These are phyloP conservation scores for Ophiostoma sp. DNA, from an alignment of 2,329 filamentous ascomycete genomes.

Conservation along the genomic window DNA sequence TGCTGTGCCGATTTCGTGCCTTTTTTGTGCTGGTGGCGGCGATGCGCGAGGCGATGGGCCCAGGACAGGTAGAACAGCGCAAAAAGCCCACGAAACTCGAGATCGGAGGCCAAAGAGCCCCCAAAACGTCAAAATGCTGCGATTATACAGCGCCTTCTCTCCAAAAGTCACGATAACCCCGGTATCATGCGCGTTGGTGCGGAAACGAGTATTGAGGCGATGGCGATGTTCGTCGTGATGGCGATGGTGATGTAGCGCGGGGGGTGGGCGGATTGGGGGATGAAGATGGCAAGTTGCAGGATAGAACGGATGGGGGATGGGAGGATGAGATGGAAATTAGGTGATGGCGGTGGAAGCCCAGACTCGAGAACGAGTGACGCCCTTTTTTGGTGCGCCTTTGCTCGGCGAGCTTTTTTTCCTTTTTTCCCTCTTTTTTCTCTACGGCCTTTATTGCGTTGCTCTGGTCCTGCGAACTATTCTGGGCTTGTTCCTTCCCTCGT, in stretches of 20 bases:
- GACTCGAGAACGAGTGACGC: conserved; percentile 22
- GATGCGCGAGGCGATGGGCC: conserved; percentile 18
- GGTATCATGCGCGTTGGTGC: background rate
- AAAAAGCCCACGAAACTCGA: conserved; percentile 6
- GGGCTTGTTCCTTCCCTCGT: conserved; percentile 24
- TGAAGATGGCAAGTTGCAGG: conserved; percentile 17
- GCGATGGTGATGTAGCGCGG: conserved; percentile 13
- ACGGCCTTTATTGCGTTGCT: conserved; percentile 19
- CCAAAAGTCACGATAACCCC: background rate
- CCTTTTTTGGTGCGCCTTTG: conserved; percentile 29
- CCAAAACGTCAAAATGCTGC: background rate
- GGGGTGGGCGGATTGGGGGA: background rate
- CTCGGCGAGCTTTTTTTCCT: conserved; percentile 28
- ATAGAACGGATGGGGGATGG: conserved; percentile 23
- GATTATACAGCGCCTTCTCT: background rate
- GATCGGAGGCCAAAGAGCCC: background rate
- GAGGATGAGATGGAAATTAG: conserved; percentile 22
- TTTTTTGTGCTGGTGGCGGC: conserved; percentile 3
- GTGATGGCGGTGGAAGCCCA: conserved; percentile 27
- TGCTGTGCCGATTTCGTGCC: background rate
- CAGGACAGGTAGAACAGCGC: background rate
- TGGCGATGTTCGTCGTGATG: conserved; percentile 19
- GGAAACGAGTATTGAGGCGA: background rate
- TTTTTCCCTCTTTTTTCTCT: conserved; percentile 23
- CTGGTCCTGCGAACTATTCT: conserved; percentile 24